Evolutionary conservation across 2,329 filamentous ascomycete species (phyloP), one percentile per base, ranked within the genome.

Genomic region (Arthroderma sp.): DNA sequence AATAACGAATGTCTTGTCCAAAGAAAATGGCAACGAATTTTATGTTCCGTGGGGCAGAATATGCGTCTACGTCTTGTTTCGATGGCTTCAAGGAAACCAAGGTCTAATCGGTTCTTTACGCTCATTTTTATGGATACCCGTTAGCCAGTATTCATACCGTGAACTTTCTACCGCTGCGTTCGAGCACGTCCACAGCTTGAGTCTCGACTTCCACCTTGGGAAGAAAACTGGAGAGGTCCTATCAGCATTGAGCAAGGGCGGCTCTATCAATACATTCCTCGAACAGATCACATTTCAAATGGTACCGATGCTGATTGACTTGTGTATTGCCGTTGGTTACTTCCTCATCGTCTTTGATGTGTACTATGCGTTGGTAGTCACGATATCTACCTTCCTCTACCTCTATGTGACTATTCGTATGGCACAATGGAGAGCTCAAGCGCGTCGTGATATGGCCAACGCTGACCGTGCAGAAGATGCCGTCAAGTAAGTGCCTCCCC

Each of bases 241-340:
- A 10, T 96, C 89, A 9, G 91, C 91, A 1, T 73, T 98, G 52
- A 94, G 91, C 68, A 98, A 98, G 63, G 91, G 91, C 38, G 88
- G 83, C 49, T 85, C 89, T 3, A 94, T 98, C 70, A 96, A 96
- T 58, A 86, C 83, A 4, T 98, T 98, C 61, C 74, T 98, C 46
- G 91, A 96, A 65, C 87, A 94, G 64, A 80, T 95, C 53, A 96
- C 89, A 0, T 98, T 98, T 59, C 85, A 93, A 60, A 86, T 98
- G 6, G 75, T 94, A 9, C 91, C 91, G 0, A 96, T 95, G 87
- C 72, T 96, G 31, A 74, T 95, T 49, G 91, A 98, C 63, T 72
- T 98, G 32, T 74, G 81, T 50, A 76, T 95, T 42, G 87, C 91
- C 40, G 82, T 98, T 56, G 76, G 76, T 49, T 91, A 84, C 64